A percentile compares a stretch with the other conserved stretches of the same genome.
These are phyloP conservation scores for Yamadazyma taylorii DNA, from an alignment of 1,139 yeast species.

Conservation along the genomic window DNA sequence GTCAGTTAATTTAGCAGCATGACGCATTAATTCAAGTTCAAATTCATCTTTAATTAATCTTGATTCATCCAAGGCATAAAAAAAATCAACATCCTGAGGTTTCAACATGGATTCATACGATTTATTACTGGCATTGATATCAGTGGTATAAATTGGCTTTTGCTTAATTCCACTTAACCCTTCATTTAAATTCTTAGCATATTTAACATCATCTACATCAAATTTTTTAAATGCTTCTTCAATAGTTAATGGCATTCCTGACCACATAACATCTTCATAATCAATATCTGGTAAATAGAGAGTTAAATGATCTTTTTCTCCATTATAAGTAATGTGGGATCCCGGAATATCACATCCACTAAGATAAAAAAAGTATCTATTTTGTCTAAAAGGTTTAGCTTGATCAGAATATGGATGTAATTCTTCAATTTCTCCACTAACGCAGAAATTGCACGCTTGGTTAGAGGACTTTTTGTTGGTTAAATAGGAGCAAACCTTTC, in stretches of 20 bases:
- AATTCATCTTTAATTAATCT: constrained; percentile 80
- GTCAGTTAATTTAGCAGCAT: constrained; percentile 83
- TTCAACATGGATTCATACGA: constrained; percentile 31
- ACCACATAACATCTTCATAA: constrained; percentile 93
- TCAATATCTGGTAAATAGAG: constrained; percentile 83
- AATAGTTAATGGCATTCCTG: constrained; percentile 77
- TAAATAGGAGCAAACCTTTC: constrained; percentile 49
- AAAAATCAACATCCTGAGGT: constrained; percentile 48
- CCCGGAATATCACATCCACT: constrained; percentile 87
- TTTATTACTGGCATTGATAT: constrained; percentile 38
- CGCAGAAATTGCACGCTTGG: constrained; percentile 40
- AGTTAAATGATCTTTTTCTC: constrained; percentile 54
- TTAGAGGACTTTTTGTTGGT: constrained; percentile 17
- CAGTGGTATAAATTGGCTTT: constrained; percentile 38
- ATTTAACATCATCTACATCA: constrained; percentile 82
- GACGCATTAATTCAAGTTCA: constrained; percentile 72
- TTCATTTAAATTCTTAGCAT: constrained; percentile 40
- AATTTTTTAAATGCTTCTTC: constrained; percentile 63
- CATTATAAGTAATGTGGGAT: constrained; percentile 62
- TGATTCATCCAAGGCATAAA: constrained; percentile 82
- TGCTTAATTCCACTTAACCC: constrained; percentile 9
- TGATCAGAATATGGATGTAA: constrained; percentile 80
- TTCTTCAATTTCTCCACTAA: constrained; percentile 67
- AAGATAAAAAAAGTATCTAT: constrained; percentile 84
- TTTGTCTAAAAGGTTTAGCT: constrained; percentile 77